A percentile compares a stretch with the other conserved stretches of the same genome.
Conservation (phyloP, 2,329 filamentous ascomycete species). For the Pezicula radicicola region DNA sequence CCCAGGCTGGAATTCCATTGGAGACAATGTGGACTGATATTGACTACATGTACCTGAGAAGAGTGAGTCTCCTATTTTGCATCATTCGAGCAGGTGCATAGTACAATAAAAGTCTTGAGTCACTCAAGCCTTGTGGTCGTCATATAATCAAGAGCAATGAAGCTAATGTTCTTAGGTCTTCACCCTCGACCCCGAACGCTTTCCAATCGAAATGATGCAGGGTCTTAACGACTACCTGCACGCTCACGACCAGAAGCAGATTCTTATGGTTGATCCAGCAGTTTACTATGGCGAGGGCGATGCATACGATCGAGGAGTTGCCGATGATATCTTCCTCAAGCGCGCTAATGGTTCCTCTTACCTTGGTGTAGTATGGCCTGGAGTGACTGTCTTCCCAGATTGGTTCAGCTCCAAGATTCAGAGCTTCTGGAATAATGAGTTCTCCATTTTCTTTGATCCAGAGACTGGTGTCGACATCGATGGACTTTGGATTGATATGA, state of each 20-base stretch:
- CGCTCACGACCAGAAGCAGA: slow-evolving; percentile 63
- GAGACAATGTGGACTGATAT: slow-evolving; percentile 70
- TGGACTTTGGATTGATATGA: slow-evolving; percentile 75
- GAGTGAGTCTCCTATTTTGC: slow-evolving; percentile 22
- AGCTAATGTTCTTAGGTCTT: slow-evolving; percentile 41
- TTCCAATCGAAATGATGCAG: slow-evolving; percentile 58
- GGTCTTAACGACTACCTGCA: slow-evolving; percentile 67
- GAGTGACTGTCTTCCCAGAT: slow-evolving; percentile 69
- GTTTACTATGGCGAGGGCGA: slow-evolving; percentile 50
- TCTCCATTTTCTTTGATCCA: slow-evolving; percentile 60
- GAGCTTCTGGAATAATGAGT: slow-evolving; percentile 68
- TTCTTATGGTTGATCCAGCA: slow-evolving; percentile 76
- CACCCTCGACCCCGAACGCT: slow-evolving; percentile 61
- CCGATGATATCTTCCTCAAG: slow-evolving; percentile 44
- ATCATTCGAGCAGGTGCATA: neutral
- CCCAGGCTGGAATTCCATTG: slow-evolving; percentile 59
- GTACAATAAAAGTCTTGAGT: neutral
- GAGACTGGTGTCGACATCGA: slow-evolving; percentile 71
- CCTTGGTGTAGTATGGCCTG: slow-evolving; percentile 74
- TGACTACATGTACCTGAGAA: slow-evolving; percentile 55
- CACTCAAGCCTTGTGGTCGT: no score
- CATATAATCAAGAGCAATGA: no score
- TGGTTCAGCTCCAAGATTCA: slow-evolving; percentile 69
- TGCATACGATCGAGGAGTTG: slow-evolving; percentile 49
- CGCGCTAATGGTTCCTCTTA: slow-evolving; percentile 53